Conservation (phyloP, 2,329 filamentous ascomycete genomes). For the Tolypocladium cylindrosporum region DNA sequence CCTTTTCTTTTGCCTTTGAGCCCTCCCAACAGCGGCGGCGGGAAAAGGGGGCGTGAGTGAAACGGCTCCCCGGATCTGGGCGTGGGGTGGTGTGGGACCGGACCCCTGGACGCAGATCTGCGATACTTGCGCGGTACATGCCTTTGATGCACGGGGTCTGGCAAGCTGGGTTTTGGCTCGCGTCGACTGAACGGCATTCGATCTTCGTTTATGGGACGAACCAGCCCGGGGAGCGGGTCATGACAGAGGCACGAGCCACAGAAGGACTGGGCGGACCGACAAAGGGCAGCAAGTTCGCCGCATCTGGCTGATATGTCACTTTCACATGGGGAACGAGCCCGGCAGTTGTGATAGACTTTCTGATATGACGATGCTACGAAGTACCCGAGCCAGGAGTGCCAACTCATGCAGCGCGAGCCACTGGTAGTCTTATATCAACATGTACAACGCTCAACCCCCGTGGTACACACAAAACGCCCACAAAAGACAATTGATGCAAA, state of each 20-base stretch:
- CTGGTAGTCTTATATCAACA: not conserved
- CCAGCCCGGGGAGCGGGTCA: not conserved
- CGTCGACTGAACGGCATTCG: too few relatives aligned
- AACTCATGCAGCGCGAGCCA: conserved; percentile 1
- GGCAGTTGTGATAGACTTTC: too few relatives aligned
- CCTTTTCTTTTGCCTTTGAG: not conserved
- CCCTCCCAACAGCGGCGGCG: not conserved
- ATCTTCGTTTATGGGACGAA: too few relatives aligned
- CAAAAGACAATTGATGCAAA: not conserved
- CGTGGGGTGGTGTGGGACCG: not conserved
- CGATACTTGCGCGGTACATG: not conserved
- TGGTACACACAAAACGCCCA: not conserved
- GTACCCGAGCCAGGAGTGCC: not conserved
- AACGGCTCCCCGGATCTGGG: not conserved
- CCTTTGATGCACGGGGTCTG: too few relatives aligned
- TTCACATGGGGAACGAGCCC: not conserved
- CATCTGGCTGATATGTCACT: not conserved
- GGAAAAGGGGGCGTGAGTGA: rapidly evolving
- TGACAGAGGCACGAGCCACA: not conserved
- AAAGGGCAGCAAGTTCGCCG: not conserved
- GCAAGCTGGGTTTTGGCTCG: too few relatives aligned
- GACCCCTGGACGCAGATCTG: not conserved
- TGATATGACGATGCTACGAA: not conserved
- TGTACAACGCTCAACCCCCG: not conserved
- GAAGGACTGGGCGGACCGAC: not conserved